phyloP scores from a whole-genome alignment of 257 asterid genomes.

The Rehmannia glutinosa region DNA sequence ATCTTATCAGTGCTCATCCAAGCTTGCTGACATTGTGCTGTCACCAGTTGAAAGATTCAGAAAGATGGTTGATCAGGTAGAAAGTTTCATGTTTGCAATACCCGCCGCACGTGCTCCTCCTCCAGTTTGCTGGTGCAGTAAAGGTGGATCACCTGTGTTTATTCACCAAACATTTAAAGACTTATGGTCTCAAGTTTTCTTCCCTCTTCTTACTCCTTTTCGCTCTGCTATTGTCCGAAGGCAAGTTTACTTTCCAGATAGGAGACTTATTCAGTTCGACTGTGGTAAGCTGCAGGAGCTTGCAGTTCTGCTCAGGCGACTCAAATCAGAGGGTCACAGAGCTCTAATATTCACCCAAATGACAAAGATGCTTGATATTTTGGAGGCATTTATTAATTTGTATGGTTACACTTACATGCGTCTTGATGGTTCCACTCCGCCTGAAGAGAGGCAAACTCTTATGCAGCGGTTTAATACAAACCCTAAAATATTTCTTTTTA shows the following conservation, averaged over 20 bases:
- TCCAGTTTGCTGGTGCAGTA: constrained; percentile 94
- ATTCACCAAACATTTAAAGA: constrained; percentile 49
- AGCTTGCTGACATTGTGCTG: constrained; percentile 67
- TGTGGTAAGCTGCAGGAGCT: constrained; percentile 99
- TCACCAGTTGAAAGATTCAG: constrained; percentile 85
- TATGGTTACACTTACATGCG: constrained; percentile 99
- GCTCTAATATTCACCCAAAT: constrained; percentile 97
- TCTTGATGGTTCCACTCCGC: constrained; percentile 94
- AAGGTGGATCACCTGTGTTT: constrained; percentile 63
- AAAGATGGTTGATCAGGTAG: constrained; percentile 71
- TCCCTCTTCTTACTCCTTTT: constrained; percentile 77
- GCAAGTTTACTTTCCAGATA: constrained; percentile 98
- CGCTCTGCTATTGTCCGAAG: constrained; percentile 96
- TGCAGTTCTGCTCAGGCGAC: constrained; percentile 78
- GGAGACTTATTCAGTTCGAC: constrained; percentile 95
- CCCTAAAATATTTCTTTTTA: constrained; percentile 84
- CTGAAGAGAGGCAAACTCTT: constrained; percentile 96
- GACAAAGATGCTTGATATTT: constrained; percentile 99
- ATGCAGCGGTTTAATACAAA: constrained; percentile 98
- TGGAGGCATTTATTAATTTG: constrained; percentile 93
- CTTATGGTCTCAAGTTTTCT: constrained; percentile 52
- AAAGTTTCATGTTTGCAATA: constrained; percentile 95
- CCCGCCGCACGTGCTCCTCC: constrained; percentile 98
- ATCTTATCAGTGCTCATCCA: constrained; percentile 59
- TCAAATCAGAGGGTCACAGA: constrained; percentile 91